phyloP scores from a whole-genome alignment of 352 stramenopile species.

The Phytophthora hybrid region DNA sequence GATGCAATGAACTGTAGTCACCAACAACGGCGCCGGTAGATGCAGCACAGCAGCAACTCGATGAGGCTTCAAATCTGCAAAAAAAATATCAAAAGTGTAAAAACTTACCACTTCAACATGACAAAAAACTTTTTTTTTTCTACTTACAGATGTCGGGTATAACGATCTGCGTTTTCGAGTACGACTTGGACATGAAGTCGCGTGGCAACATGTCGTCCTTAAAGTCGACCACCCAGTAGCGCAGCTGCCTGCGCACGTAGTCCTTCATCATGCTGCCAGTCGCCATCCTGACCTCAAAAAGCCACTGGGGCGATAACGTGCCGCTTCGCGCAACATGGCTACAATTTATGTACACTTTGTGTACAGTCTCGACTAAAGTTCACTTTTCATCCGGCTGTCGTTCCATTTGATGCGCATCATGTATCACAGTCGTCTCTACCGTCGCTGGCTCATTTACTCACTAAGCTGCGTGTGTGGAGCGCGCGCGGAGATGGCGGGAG shows the following conservation, averaged over 20 bases:
- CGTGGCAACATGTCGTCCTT: conserved; percentile 65
- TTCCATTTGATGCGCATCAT: conserved; percentile 10
- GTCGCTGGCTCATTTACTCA: conserved; percentile 6
- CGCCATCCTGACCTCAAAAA: conserved; percentile 22
- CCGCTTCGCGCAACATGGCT: conserved; percentile 21
- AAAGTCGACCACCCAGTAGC: conserved; percentile 73
- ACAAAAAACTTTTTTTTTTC: not conserved
- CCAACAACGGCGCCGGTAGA: conserved; percentile 55
- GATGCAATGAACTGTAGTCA: conserved; percentile 60
- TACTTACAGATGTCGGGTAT: conserved; percentile 59
- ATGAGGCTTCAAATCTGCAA: conserved; percentile 69
- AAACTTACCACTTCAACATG: conserved; percentile 3
- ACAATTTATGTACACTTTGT: conserved; percentile 14
- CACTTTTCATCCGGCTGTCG: conserved; percentile 1
- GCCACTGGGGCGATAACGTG: conserved; percentile 16
- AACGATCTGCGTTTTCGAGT: conserved; percentile 53
- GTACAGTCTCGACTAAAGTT: not conserved
- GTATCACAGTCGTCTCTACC: conserved; percentile 34
- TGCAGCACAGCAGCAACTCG: conserved; percentile 58
- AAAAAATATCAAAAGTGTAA: not conserved
- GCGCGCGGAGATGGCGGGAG: conserved; percentile 20
- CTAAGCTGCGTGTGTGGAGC: not conserved
- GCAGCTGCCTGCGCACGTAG: conserved; percentile 70
- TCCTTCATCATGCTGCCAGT: conserved; percentile 66
- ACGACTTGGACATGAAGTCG: conserved; percentile 62